Evolutionary conservation across 75 land plant species (phyloP), one percentile per base, ranked within the genome.

Genomic region (Cryptomeria japonica): DNA sequence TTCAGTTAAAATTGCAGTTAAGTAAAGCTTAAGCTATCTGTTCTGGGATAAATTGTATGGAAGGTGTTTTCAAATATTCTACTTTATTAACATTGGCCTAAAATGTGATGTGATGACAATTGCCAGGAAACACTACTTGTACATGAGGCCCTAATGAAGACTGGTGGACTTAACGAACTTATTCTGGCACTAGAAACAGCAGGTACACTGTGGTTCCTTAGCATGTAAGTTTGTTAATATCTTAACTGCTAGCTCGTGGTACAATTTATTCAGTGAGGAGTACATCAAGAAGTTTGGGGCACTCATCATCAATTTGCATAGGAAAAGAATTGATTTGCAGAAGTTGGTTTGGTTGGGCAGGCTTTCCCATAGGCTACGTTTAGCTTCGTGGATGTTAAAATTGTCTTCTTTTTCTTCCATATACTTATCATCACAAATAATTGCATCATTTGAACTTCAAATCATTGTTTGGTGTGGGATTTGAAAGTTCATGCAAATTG

Each of bases 61-160:
- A 11, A 12, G 34, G 12, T 75, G 34, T 34, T 34, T 75, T 9
- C 37, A 34, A 34, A 34, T 73, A 75, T 75, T 75, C 34, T 53
- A 55, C 34, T 55, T 36, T 18, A 1, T 5, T 6, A 75, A 3
- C 82, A 39, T 15, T 77, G 87, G 34, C 44, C 42, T 28, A 75
- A 75, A 73, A 42, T 86, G 37, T 53, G 39, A 38, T n/a, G 6
- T 53, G 55, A 49, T 88, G 49, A 39, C 8, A 18, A 31, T 91
- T 56, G 46, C 34, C 93, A 98, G 99, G 99, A 98, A 93, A 98
- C 99, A 15, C 92, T 98, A 70, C 96, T 98, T 47, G 96, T 97
- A 6, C 99, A 98, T 90, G 91, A 95, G 90, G 88, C 93, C 84
- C 68, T 98, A 36, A 42, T 87, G 34, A 89, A 87, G 41, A 88